Evolutionary conservation across 78 protist genomes (phyloP), one percentile per base, ranked within the genome.

Genomic region (Planoprotostelium fungivorum): DNA sequence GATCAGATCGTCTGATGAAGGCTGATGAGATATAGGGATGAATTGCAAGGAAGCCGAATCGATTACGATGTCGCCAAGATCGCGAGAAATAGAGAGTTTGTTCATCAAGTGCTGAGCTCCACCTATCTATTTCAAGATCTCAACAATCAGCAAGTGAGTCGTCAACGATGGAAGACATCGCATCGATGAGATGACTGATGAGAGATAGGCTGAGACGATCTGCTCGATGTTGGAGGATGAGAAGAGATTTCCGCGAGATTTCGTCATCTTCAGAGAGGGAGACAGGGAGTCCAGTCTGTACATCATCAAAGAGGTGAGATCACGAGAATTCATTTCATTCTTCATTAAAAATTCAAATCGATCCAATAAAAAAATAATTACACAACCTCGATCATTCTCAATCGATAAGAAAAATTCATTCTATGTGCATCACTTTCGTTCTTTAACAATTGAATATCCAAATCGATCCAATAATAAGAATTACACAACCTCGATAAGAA

Each of bases 211-310:
- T 25, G 94, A 92, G 34, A 0, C 29, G 28, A 88, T 92, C 63
- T 90, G 89, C 0, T 34, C 91, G 0, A 63, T 90, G 0, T 37
- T 90, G 25, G 91, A 89, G 0, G 38, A 86, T 31, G 89, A 63
- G 38, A 25, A 90, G 0, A 37, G 63, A 0, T 92, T 89, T 86
- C n/a, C 85, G 29, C 31, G 36, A 25, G 92, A 86, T 34, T n/a
- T 83, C 9, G 38, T 83, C 0, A 89, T 92, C 36, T 87, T 92
- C 35, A 38, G 63, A 63, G 92, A 92, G 25, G 92, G 90, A 39
- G 94, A 92, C 37, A 28, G 0, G 10, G 89, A 92, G 39, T 25
- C 36, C 34, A 25, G 31, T 16, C 39, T 92, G 86, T 92, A 86
- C 35, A 88, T 92, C n/a, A 83, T 92, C 31, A 85, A 89, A 35